phyloP scores from a whole-genome alignment of 208 protist genomes.

The Sergeia podlipaevii region DNA sequence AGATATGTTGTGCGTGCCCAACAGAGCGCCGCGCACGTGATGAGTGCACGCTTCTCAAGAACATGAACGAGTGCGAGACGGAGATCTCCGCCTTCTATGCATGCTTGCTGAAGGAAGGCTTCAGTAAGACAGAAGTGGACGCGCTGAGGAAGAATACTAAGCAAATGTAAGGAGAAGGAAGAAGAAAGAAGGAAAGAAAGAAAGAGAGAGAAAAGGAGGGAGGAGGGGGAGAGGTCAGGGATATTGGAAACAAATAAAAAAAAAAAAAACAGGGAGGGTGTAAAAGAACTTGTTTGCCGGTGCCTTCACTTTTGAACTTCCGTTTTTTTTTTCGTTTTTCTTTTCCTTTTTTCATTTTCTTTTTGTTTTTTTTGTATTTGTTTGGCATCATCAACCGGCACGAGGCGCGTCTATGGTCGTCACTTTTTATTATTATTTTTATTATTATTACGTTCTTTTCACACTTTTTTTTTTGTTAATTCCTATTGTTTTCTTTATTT shows the following conservation, averaged over 20 bases:
- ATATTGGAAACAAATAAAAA: too few species aligned
- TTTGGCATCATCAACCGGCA: too few species aligned
- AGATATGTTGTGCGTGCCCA: constrained; percentile 87
- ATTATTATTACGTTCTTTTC: too few species aligned
- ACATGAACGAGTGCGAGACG: constrained; percentile 52
- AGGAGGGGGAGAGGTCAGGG: too few species aligned
- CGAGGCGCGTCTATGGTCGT: too few species aligned
- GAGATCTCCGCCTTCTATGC: constrained; percentile 69
- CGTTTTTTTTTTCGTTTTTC: background rate
- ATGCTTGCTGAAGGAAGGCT: constrained; percentile 75
- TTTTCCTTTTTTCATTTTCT: background rate
- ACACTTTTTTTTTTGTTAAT: too few species aligned
- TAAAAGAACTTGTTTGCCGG: too few species aligned
- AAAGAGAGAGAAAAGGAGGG: too few species aligned
- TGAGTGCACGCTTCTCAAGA: constrained; percentile 73
- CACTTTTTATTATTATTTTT: too few species aligned
- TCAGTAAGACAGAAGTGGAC: constrained; percentile 59
- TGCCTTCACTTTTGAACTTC: background rate
- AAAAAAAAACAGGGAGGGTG: too few species aligned
- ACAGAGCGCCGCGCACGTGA: constrained; percentile 60
- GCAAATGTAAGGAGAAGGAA: constrained; percentile 18
- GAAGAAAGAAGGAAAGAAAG: background rate
- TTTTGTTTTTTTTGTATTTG: constrained; percentile 5
- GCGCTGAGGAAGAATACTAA: constrained; percentile 36
- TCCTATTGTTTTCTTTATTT: too few species aligned